Evolutionary conservation across 2,329 filamentous ascomycete genomes (phyloP).

Genomic region (Cordyceps tenuipes): DNA sequence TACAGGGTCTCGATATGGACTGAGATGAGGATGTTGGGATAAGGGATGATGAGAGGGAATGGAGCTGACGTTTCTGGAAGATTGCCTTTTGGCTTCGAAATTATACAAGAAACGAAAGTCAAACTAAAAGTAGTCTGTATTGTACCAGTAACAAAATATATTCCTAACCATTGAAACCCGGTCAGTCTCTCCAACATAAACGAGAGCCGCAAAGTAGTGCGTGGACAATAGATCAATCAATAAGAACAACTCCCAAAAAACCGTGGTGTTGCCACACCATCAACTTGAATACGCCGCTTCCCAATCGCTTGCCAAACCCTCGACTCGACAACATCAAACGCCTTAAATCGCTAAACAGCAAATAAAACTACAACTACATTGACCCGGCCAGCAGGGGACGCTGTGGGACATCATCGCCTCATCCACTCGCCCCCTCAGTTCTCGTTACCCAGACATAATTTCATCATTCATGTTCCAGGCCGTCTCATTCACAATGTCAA

Average conservation of each 20-base stretch:
- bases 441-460: constrained; percentile 10
- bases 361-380: background rate
- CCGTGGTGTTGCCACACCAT: background rate
- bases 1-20: constrained; percentile 30
- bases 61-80: too few species aligned
- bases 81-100: too few species aligned
- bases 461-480: constrained; percentile 13
- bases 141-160: too few species aligned
- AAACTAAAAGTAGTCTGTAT: too few species aligned
- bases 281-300: background rate
- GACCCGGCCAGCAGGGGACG: background rate
- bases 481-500: constrained; percentile 13
- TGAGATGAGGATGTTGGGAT: too few species aligned
- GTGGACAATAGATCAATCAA: background rate
- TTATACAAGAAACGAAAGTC: too few species aligned
- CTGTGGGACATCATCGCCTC: background rate
- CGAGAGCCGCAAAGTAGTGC: background rate
- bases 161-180: background rate
- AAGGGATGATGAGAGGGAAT: background rate
- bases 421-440: background rate
- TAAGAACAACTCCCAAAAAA: background rate
- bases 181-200: background rate
- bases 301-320: background rate
- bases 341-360: background rate
- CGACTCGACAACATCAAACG: background rate